Evolutionary conservation across 2,329 filamentous ascomycete species (phyloP).

Genomic region (Nothopassalora personata): DNA sequence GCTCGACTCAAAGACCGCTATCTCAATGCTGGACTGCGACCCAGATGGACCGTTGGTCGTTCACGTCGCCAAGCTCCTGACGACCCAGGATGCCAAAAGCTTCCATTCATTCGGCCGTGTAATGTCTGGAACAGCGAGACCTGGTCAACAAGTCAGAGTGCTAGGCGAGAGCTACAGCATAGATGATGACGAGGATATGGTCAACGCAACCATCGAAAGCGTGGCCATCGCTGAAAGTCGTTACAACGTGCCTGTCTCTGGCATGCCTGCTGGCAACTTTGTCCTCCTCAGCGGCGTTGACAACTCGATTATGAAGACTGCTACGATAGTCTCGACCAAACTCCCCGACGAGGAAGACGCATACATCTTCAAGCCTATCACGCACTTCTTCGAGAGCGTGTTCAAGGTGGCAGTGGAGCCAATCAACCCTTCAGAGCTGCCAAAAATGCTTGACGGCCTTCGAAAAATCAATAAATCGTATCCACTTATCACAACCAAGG

Average conservation of each 20-base stretch:
- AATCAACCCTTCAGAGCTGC: conserved; percentile 94
- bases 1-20: conserved; percentile 71
- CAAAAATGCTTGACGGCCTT: conserved; percentile 96
- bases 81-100: conserved; percentile 78
- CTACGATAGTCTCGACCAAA: conserved; percentile 76
- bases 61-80: conserved; percentile 90
- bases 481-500: conserved; percentile 89
- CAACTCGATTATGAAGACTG: conserved; percentile 97
- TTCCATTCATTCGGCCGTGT: conserved; percentile 90
- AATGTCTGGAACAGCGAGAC: conserved; percentile 81
- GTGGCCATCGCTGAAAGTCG: conserved; percentile 88
- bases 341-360: conserved; percentile 84
- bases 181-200: conserved; percentile 98
- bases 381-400: conserved; percentile 94
- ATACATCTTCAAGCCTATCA: conserved; percentile 88
- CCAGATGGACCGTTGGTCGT: conserved; percentile 88
- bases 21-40: conserved; percentile 75
- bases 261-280: conserved; percentile 88
- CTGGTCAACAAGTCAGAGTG: conserved; percentile 78
- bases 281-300: conserved; percentile 89
- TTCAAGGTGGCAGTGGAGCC: conserved; percentile 97
- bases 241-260: conserved; percentile 87
- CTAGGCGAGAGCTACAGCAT: conserved; percentile 93
- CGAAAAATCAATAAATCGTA: conserved; percentile 98
- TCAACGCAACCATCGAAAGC: conserved; percentile 71